Evolutionary conservation across 805 yeast genomes (phyloP), one percentile per base, ranked within the genome.

Genomic region (Candida khao-thaluensis): DNA sequence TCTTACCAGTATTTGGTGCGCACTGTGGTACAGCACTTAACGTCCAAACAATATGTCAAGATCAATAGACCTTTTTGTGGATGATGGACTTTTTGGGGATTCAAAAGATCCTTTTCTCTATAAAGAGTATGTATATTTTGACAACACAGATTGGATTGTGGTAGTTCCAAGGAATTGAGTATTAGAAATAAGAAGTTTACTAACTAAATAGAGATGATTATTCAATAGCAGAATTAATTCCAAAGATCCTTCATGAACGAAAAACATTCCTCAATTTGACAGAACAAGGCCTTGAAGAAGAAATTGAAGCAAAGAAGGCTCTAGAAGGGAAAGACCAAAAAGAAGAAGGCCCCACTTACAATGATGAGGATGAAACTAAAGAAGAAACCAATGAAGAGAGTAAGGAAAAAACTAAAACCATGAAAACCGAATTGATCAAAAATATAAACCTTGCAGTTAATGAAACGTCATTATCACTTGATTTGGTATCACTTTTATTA

Each of bases 381-480:
- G 25, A 20, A 37, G 35, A 28, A 12, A 10, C 10, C 10, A 18
- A 29, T 7, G 51, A 44, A 18, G 51, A 42, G 20, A 55, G 66
- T 6, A 51, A 48, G 12, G 74, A 68, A 31, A 64, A 65, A 7
- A 80, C 81, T 50, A 59, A 65, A 34, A 66, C 65, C 30, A 69
- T 76, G 12, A 79, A 79, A 52, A 54, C 63, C n/a, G 77, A 79
- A 42, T 69, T 82, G 29, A 50, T 81, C 11, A 68, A 64, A 12
- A 66, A 70, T 30, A 69, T 85, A 21, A 73, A 77, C 38, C 59
- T 78, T 0, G 95, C 98, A 2, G 67, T 86, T 49, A 93, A 91
- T 56, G 97, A 93, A 55, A 81, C 95, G 0, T 89, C 96, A 0
- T 61, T 93, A 26, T 82, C 95, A 1, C 66, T 90, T 41, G 99